Evolutionary conservation across 768 basidiomycete genomes (phyloP).

Genomic region (Phlegmacium glaucopus): DNA sequence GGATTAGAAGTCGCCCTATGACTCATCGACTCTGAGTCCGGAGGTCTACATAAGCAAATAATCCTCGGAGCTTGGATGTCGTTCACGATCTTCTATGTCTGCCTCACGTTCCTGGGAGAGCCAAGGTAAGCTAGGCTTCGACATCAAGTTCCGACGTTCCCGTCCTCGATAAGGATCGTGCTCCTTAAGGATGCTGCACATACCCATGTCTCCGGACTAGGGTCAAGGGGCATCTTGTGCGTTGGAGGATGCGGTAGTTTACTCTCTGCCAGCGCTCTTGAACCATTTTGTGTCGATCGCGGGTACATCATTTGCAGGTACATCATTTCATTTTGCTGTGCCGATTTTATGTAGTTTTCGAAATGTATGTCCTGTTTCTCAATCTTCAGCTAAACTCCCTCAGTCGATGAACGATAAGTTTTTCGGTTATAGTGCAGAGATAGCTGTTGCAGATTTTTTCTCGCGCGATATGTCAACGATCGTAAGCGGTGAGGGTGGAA

Average conservation of each 20-base stretch:
- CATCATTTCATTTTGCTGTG: conserved; percentile 21
- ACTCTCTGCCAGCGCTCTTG: conserved; percentile 33
- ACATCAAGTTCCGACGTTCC: conserved; percentile 20
- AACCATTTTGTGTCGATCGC: conserved; percentile 24
- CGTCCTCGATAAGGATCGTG: conserved; percentile 34
- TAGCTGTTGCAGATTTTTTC: no score
- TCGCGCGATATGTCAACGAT: no score
- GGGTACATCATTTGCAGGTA: not conserved
- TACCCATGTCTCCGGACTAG: conserved; percentile 38
- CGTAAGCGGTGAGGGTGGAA: no score
- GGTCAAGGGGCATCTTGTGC: conserved; percentile 41
- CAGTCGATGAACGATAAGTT: no score
- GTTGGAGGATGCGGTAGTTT: conserved; percentile 35
- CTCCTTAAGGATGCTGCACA: conserved; percentile 41
- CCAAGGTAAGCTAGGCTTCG: not conserved
- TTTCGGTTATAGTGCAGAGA: no score
- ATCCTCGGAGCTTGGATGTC: conserved; percentile 24
- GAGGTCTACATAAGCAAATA: conserved; percentile 16
- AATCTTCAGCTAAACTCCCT: no score
- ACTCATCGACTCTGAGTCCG: conserved; percentile 24
- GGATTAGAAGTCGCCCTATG: conserved; percentile 33
- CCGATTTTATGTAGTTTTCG: conserved; percentile 27
- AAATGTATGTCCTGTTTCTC: no score
- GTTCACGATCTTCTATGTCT: not conserved
- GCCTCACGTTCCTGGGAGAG: no score